Base-by-base conservation (phyloP, 305 asterid genomes). In the Fraxinus sp. region DNA sequence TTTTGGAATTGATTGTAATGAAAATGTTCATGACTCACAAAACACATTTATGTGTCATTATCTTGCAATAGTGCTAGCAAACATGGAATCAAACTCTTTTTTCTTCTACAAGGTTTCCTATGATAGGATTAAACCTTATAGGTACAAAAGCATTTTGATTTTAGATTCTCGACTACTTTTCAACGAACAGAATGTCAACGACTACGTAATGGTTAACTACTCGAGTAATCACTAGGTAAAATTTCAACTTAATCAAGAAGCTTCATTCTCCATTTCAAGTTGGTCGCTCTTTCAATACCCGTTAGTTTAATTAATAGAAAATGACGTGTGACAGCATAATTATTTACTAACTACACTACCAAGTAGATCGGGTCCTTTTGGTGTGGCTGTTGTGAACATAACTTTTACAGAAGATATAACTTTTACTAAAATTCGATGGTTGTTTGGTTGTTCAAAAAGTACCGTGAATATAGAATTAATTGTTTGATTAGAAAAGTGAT, bases 41-140 rank as follows among this genome's bases (percentile, higher is more conserved):
- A 22, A 76, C 28, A 26, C 77, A 83, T 49, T 76, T 44, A 46
- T 32, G 59, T 39, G 22, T 62, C 46, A 66, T 13, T 55, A 72
- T 76, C 78, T 72, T 66, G 20, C 64, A 81, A 74, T 66, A 55
- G 59, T 46, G 57, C 18, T 35, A 32, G 82, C 72, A 84, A 79
- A 81, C 68, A 77, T 78, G 81, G 90, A 88, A 85, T 85, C 86
- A 81, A 57, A 37, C 86, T 79, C 71, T 82, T 87, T 81, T 82
- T 70, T 24, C 84, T 64, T 87, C 86, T 83, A 86, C 81, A 83
- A 85, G 79, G 80, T 86, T 82, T 84, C 52, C 82, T 41, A 76
- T 73, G 83, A 84, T 82, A 74, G 64, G 79, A 83, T 84, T 85
- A 80, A 84, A 83, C 87, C 66, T 73, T 66, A 57, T 76, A 84